Evolutionary conservation across 495 filamentous ascomycete genomes (phyloP), one percentile per base, ranked within the genome.

Genomic region (Aspergillus heteromorphus): DNA sequence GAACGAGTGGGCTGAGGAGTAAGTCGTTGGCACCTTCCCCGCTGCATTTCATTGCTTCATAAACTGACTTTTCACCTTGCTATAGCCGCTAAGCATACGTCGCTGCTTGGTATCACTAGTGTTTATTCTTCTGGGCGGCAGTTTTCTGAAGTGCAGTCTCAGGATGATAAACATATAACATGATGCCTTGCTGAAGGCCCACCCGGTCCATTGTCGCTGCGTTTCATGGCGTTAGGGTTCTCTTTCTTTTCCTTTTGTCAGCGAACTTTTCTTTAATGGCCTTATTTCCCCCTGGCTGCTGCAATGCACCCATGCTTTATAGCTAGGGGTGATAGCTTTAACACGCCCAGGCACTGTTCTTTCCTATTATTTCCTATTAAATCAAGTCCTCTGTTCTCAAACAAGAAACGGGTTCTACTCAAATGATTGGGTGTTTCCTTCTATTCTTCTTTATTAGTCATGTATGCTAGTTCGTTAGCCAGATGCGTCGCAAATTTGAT

Each of bases 1-100:
- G 73, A 85, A 87, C 57, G 84, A 84, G 62, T 89, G 86, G 86
- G 85, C 85, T 60, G 82, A 86, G 72, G 84, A 89, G 78, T 78
- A 71, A 73, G 73, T 71, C 14, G 40, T 45, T 21, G 1, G 27
- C 23, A 20, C 18, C 10, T 13, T 20, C 6, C 47, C 16, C 10
- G 25, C 38, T 17, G 17, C 27, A 4, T 16, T 17, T 14, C 18
- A 6, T 11, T 38, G 49, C 6, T 31, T 36, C 17, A 21, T 16
- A 11, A 45, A 25, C 60, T 68, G 59, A 71, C 58, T 10, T 53
- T 0, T 17, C 57, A 30, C n/a, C 25, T 42, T n/a, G 8, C 55
- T 47, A 38, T 27, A 77, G 74, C 55, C 74, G 74, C 53, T 77
- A 66, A 75, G 62, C 52, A 13, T 17, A 13, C 17, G 38, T 5